Evolutionary conservation across 106 monocot genomes (phyloP).

Genomic region (Cymbidium sinense): DNA sequence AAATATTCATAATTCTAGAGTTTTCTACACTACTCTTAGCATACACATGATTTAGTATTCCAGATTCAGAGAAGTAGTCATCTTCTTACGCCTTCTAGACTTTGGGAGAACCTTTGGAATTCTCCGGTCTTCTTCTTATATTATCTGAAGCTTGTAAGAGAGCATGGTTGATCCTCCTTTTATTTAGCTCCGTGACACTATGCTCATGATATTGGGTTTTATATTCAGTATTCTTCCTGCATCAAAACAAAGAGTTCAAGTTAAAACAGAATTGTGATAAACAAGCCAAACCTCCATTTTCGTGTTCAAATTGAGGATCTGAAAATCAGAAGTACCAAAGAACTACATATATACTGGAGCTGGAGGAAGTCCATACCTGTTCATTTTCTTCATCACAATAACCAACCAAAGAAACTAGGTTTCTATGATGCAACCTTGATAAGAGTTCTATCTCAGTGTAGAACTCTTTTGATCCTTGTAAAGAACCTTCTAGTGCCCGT

Average conservation of each 20-base stretch:
- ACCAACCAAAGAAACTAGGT: slow-evolving; percentile 86
- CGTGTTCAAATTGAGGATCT: not conserved
- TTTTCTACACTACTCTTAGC: no score
- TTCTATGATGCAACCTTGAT: slow-evolving; percentile 90
- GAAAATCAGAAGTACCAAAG: not conserved
- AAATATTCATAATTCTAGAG: no score
- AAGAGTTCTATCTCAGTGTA: slow-evolving; percentile 89
- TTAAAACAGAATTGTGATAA: not conserved
- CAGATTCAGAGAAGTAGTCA: no score
- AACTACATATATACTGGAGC: not conserved
- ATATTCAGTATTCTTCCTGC: not conserved
- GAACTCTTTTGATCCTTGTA: slow-evolving; percentile 97
- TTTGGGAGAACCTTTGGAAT: no score
- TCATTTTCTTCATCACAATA: slow-evolving; percentile 95
- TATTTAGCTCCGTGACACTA: not conserved
- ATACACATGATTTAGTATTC: no score
- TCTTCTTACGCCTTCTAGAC: no score
- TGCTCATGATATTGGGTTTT: not conserved
- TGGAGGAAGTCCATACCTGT: slow-evolving; percentile 46
- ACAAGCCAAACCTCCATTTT: not conserved
- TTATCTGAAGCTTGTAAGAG: no score
- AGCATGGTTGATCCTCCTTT: no score
- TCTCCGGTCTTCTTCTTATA: no score
- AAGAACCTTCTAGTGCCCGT: slow-evolving; percentile 75
- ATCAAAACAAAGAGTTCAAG: not conserved